Evolutionary conservation across 306 rosid species (phyloP).

Genomic region (Prinsepia uniflora): DNA sequence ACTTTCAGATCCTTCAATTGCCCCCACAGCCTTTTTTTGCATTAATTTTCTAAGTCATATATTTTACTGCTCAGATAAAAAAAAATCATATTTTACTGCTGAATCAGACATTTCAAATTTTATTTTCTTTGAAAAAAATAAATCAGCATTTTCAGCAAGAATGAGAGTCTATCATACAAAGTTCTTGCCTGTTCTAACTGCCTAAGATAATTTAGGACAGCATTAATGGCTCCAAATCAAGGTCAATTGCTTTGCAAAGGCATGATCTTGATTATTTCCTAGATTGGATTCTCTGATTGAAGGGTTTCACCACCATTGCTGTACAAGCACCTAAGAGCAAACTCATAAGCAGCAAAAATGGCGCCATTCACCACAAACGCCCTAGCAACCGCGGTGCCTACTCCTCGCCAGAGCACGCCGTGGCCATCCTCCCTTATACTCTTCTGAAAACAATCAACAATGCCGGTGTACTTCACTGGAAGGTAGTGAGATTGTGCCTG

Average conservation of each 20-base stretch:
- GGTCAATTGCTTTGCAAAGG: neutral
- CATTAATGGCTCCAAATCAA: neutral
- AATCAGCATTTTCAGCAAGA: neutral
- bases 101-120: neutral
- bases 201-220: neutral
- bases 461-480: constrained; percentile 51
- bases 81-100: neutral
- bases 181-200: neutral
- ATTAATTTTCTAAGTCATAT: too few species aligned
- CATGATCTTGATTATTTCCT: neutral
- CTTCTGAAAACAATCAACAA: constrained; percentile 60
- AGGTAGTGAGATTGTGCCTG: constrained; percentile 52
- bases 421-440: constrained; percentile 61
- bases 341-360: constrained; percentile 74
- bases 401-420: constrained; percentile 58
- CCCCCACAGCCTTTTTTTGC: neutral
- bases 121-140: neutral
- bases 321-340: constrained; percentile 53
- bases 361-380: constrained; percentile 87
- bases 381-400: constrained; percentile 75
- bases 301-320: constrained; percentile 33
- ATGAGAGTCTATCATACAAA: neutral
- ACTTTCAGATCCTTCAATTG: neutral
- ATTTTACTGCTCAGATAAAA: too few species aligned
- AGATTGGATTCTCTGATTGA: constrained; percentile 38